Conservation (phyloP, 768 basidiomycete genomes). For the Serendipita indica region DNA sequence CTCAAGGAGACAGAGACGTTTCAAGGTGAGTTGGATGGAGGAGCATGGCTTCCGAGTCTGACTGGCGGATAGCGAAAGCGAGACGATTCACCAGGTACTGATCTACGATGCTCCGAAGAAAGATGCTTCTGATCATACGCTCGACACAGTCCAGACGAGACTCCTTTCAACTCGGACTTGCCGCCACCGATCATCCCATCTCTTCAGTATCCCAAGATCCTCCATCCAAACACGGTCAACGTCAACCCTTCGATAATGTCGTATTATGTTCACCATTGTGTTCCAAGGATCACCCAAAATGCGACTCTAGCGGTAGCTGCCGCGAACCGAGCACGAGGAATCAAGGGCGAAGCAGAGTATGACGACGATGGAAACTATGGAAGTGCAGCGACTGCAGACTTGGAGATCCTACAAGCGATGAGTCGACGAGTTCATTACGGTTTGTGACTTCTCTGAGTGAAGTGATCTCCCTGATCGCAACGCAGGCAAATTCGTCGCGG, state of each 20-base stretch:
- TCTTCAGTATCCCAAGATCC: slow-evolving; percentile 56
- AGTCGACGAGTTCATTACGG: slow-evolving; percentile 98
- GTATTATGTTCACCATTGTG: slow-evolving; percentile 79
- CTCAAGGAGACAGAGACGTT: slow-evolving; percentile 87
- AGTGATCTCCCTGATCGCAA: not conserved
- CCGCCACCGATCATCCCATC: slow-evolving; percentile 69
- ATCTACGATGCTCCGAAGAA: not conserved
- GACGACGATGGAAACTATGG: slow-evolving; percentile 98
- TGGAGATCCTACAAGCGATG: slow-evolving; percentile 95
- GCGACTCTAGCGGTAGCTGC: slow-evolving; percentile 54
- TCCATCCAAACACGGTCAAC: slow-evolving; percentile 69
- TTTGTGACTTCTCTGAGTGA: slow-evolving; percentile 24
- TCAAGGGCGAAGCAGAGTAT: slow-evolving; percentile 49
- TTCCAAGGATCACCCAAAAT: slow-evolving; percentile 71
- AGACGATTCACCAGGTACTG: slow-evolving; percentile 81
- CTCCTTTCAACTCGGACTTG: slow-evolving; percentile 77
- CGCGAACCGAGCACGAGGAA: slow-evolving; percentile 49
- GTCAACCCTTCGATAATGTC: slow-evolving; percentile 73
- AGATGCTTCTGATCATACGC: not conserved
- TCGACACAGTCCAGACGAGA: slow-evolving; percentile 77
- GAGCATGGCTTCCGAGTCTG: slow-evolving; percentile 2
- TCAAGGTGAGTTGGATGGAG: slow-evolving; percentile 46
- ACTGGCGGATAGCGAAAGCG: slow-evolving; percentile 62
- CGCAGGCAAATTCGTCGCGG: slow-evolving; percentile 97
- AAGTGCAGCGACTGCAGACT: slow-evolving; percentile 83